Evolutionary conservation across 2,329 filamentous ascomycete genomes (phyloP).

Genomic region (Aspergillus costaricaensis): DNA sequence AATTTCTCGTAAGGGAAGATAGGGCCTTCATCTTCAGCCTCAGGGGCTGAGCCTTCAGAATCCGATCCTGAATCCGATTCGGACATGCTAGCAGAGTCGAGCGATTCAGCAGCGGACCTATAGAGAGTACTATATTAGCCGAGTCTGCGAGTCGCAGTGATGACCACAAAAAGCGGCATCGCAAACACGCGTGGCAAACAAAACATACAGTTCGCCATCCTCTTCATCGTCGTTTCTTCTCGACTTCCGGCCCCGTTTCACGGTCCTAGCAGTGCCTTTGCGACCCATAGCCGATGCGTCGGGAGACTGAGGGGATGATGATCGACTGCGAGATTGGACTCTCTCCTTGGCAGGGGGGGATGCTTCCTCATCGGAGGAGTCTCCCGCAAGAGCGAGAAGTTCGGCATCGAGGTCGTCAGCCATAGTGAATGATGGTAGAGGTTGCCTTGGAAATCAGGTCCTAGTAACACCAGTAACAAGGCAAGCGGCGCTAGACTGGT

Average conservation of each 20-base stretch:
- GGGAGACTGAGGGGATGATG: slow-evolving; percentile 53
- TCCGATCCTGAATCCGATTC: slow-evolving; percentile 84
- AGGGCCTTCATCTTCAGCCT: slow-evolving; percentile 50
- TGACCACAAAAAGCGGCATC: not conserved
- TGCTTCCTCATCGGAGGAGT: slow-evolving; percentile 55
- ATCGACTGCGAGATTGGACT: slow-evolving; percentile 55
- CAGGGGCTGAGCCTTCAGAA: slow-evolving; percentile 57
- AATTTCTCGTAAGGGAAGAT: slow-evolving; percentile 85
- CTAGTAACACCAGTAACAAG: not conserved
- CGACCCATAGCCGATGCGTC: slow-evolving; percentile 49
- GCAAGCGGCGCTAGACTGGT: slow-evolving; percentile 8
- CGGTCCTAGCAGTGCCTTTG: slow-evolving; percentile 47
- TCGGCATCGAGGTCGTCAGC: slow-evolving; percentile 84
- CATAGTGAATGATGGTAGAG: slow-evolving; percentile 57
- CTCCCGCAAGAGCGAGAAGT: slow-evolving; percentile 86
- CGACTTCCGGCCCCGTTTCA: slow-evolving; percentile 48
- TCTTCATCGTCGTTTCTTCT: slow-evolving; percentile 69
- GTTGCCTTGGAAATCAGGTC: slow-evolving; percentile 15
- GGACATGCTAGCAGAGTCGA: slow-evolving; percentile 84
- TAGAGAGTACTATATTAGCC: slow-evolving; percentile 16
- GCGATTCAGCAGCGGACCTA: slow-evolving; percentile 71
- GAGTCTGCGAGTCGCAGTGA: not conserved
- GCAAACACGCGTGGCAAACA: not conserved
- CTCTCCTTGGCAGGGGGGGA: slow-evolving; percentile 58
- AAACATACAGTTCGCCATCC: slow-evolving; percentile 78